Base-by-base conservation (phyloP, 2,329 filamentous ascomycete genomes). In the Aspergillus sp. region DNA sequence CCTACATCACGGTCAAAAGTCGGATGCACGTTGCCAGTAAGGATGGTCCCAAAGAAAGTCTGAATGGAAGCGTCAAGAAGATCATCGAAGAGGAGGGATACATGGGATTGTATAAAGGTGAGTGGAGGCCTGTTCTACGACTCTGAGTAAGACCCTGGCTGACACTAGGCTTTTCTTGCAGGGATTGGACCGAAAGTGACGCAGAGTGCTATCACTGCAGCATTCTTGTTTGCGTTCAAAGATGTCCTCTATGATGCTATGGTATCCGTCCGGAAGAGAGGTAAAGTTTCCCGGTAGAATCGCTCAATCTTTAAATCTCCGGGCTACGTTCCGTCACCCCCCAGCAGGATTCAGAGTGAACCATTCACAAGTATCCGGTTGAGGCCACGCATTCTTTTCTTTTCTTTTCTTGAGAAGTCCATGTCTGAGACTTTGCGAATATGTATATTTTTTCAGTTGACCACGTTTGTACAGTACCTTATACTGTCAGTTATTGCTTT, bases 1-100 rank as follows among this genome's bases (percentile, higher is more conserved):
- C 95, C 11, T 99, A 99, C 75, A 98, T 99, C 75, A 99, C 95
- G 4, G 90, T 99, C 71, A 99, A 99, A 87, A 96, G 92, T 78
- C 87, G 92, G 74, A 96, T 96, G 87, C 95, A 99, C 76, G 92
- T 99, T 62, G 92, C 93, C 29, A 87, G 85, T 63, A 87, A 87
- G 70, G 87, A 87, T 63, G 85, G 85, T n/a, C 87, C 87, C 64
- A 90, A 90, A 78, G 90, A 96, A 78, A 90, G 89, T 67, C 90
- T 97, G 84, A 83, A 88, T 55, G 85, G 87, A 65, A 90, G 88
- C 51, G 85, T 99, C 72, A 87, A 84, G 72, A 85, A 89, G 61
- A 93, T 98, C 61, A 84, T 97, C 61, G 84, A 81, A 65, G 91
- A 97, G 73, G 94, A 98, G 78, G 95, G 95, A n/a, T 96, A 92